Conservation (phyloP, 352 stramenopile genomes). For the Globisporangium takayamanum region DNA sequence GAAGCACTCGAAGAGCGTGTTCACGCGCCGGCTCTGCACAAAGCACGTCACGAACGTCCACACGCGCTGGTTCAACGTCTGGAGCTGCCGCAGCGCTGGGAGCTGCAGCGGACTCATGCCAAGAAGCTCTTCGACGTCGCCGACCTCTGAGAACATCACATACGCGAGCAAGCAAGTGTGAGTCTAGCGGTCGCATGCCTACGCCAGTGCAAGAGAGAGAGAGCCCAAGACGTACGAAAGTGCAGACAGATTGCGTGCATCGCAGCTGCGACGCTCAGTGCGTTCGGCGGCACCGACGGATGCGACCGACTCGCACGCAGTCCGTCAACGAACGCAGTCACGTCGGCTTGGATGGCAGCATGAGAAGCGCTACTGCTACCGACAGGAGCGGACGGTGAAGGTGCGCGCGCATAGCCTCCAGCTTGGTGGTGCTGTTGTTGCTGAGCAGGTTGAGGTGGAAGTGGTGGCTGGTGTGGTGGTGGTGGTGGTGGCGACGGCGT, state of each 20-base stretch:
- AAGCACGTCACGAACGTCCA: conserved; percentile 81
- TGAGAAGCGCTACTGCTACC: background rate
- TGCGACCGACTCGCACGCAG: conserved; percentile 48
- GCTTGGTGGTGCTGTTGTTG: background rate
- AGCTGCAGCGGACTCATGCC: conserved; percentile 36
- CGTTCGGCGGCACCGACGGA: conserved; percentile 40
- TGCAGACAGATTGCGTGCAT: conserved; percentile 54
- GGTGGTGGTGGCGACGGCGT: background rate
- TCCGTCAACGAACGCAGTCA: conserved; percentile 52
- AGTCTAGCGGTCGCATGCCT: background rate
- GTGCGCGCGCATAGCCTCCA: conserved; percentile 8
- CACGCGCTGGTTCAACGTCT: conserved; percentile 63
- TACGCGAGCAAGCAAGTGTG: background rate
- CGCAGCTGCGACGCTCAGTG: conserved; percentile 37
- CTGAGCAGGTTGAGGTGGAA: background rate
- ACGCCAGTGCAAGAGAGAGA: background rate
- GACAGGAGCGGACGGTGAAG: background rate
- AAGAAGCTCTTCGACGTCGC: conserved; percentile 49
- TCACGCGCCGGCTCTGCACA: conserved; percentile 57
- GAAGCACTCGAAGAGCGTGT: conserved; percentile 75
- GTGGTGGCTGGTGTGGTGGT: background rate
- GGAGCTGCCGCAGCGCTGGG: conserved; percentile 43
- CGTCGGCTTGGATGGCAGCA: conserved; percentile 30
- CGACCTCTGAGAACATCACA: conserved; percentile 22
- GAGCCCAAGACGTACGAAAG: conserved; percentile 38